Evolutionary conservation across 768 basidiomycete genomes (phyloP), one percentile per base, ranked within the genome.

Genomic region (Mycena polygramma): DNA sequence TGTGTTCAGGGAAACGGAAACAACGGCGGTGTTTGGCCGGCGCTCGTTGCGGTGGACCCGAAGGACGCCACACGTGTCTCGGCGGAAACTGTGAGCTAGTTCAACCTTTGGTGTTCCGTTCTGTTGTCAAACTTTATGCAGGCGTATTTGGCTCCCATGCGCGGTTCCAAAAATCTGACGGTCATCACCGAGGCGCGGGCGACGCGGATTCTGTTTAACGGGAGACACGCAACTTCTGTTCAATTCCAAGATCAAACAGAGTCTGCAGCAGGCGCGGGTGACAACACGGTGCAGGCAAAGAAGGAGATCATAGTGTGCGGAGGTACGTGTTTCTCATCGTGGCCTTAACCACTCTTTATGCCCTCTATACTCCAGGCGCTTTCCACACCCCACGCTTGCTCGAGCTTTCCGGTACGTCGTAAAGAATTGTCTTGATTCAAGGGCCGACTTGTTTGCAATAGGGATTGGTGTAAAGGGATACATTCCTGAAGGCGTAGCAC

Each of bases 21-120:
- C 43, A 65, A 65, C 22, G 24, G 26, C 13, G 63, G 63, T 2
- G 63, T 65, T 43, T 65, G 63, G 63, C 63, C 63, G 4, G 41
- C 63, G 17, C 63, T 65, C 9, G 39, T 24, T 9, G 53, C 63
- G 3, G 43, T 65, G 3, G 48, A 65, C 37, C 30, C 63, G 10
- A 19, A 24, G 35, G 4, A 13, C 17, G 2, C n/a, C 1, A 65
- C 60, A 1, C 63, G 63, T 7, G 63, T 65, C 2, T 65, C 63
- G 10, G 57, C 63, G 6, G 52, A 35, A 4, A 36, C 45, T 35
- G 30, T 57, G 45, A 54, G 52, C n/a, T 22, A 7, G 39, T 39
- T 39, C 13, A 13, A 39, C 7, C 7, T 7, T 39, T 39, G 7
- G 7, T 39, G 7, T 39, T 39, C 39, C n/a, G n/a, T n/a, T 39